Percentiles rank a stretch among this genome's conserved stretches.
These are phyloP conservation scores for Diutina siamensis DNA, from an alignment of 1,139 yeast species.

Conservation along the genomic window DNA sequence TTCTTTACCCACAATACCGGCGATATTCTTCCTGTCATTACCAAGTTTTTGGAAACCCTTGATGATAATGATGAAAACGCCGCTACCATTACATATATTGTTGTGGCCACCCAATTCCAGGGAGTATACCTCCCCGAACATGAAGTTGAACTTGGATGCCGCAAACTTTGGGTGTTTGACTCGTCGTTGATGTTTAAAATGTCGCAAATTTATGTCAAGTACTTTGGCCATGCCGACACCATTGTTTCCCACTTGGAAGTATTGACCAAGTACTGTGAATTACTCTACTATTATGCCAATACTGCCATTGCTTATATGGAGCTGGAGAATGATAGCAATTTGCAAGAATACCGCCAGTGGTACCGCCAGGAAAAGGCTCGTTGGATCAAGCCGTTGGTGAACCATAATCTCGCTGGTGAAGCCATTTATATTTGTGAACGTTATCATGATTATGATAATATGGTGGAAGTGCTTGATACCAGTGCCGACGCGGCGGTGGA, in stretches of 20 bases:
- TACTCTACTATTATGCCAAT: conserved; percentile 27
- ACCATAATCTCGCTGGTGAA: conserved; percentile 33
- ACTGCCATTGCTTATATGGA: conserved; percentile 29
- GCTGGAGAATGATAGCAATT: conserved; percentile 15
- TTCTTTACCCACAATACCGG: conserved; percentile 21
- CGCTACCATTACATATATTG: conserved; percentile 18
- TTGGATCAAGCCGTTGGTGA: conserved; percentile 48
- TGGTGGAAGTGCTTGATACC: conserved; percentile 52
- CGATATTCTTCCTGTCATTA: conserved; percentile 25
- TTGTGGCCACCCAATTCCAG: conserved; percentile 27
- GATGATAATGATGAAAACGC: conserved; percentile 14
- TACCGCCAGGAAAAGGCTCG: conserved; percentile 18
- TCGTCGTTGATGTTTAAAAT: conserved; percentile 22
- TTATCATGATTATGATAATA: conserved; percentile 52
- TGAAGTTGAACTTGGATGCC: conserved; percentile 9
- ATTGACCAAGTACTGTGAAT: conserved; percentile 19
- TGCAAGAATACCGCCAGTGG: conserved; percentile 24
- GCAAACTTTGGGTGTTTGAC: conserved; percentile 26
- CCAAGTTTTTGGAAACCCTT: conserved; percentile 19
- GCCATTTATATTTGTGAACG: conserved; percentile 59
- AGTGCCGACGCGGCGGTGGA: conserved; percentile 18
- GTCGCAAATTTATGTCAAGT: conserved; percentile 17
- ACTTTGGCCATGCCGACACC: background rate
- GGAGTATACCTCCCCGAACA: conserved; percentile 26
- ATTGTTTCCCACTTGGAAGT: conserved; percentile 8